Evolutionary conservation across 192 early-diverging fungal genomes (phyloP), one percentile per base, ranked within the genome.

Genomic region (Tieghemiomyces parasiticus): DNA sequence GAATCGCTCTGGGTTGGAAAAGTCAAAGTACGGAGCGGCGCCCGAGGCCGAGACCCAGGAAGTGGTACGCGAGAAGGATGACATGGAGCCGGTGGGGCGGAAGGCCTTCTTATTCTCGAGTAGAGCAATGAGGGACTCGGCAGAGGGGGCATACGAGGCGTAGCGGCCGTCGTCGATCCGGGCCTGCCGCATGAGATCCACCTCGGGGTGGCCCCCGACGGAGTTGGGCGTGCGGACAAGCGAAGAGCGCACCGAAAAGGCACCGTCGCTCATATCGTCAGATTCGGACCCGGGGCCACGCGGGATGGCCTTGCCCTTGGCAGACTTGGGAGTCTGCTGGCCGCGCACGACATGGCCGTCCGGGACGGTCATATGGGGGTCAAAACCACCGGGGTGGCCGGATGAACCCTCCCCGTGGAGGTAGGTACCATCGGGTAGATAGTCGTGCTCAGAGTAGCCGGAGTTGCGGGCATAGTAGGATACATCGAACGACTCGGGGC

Each of bases 161-260:
- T 87, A 87, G 45, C 85, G 78, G 12, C 79, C 80, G 38, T 84
- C 82, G 26, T 78, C 83, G 19, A 70, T 66, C 26, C 82, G 75
- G 64, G 73, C 73, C 10, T 72, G 71, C 49, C 72, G 71, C 63
- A 77, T 73, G 10, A 77, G 71, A 58, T 77, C 75, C 47, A 77
- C 68, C 51, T 77, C 75, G 13, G 34, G 55, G 56, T 65, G 66
- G 8, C 72, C 68, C 31, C 64, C 71, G 50, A 71, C 69, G 42
- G 72, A 74, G 28, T 72, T 72, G 2, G 75, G 75, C n/a, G 75
- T 77, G 63, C 75, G 75, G 62, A 77, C 75, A 46, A 77, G 63
- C 47, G 75, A 77, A 53, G 75, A 77, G 49, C 75, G 71, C 38
- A 77, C 65, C 28, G 75, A 77, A 63, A 71, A 77, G 28, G 59